phyloP scores from a whole-genome alignment of 768 basidiomycete species.

The Amylocystis lapponica region DNA sequence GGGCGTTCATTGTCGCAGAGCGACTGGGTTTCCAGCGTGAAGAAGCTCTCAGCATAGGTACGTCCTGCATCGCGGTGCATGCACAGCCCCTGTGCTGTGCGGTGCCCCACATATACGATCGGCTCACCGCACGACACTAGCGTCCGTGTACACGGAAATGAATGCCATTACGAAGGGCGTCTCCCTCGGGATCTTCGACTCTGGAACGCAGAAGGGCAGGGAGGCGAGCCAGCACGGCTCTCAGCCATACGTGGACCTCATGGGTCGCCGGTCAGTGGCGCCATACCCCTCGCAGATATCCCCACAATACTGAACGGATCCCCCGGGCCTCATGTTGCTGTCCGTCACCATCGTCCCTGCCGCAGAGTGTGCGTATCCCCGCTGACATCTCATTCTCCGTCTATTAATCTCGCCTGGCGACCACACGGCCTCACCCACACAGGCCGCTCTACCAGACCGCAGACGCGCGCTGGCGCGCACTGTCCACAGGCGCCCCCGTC shows the following conservation, averaged over 20 bases:
- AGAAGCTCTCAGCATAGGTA: constrained; percentile 90
- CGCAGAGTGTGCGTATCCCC: constrained; percentile 11
- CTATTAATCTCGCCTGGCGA: neutral
- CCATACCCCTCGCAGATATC: neutral
- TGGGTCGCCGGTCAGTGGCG: constrained; percentile 59
- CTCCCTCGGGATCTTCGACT: constrained; percentile 70
- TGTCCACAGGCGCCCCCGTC: constrained; percentile 64
- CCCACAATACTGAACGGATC: neutral
- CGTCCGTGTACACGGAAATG: constrained; percentile 91
- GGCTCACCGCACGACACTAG: constrained; percentile 32
- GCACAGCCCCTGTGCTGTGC: constrained; percentile 14
- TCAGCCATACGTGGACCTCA: constrained; percentile 83
- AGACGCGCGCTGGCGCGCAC: constrained; percentile 73
- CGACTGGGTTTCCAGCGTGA: constrained; percentile 80
- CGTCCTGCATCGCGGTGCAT: constrained; percentile 8
- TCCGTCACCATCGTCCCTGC: neutral
- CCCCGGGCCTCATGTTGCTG: neutral
- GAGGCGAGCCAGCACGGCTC: constrained; percentile 52
- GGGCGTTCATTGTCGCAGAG: constrained; percentile 85
- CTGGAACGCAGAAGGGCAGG: constrained; percentile 44
- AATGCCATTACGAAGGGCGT: constrained; percentile 85
- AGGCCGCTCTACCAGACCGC: constrained; percentile 76
- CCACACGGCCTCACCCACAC: constrained; percentile 7
- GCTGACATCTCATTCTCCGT: constrained; percentile 1
- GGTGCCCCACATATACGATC: constrained; percentile 1